Conservation (phyloP, 2,329 filamentous ascomycete genomes). For the Penicillium concentricum region DNA sequence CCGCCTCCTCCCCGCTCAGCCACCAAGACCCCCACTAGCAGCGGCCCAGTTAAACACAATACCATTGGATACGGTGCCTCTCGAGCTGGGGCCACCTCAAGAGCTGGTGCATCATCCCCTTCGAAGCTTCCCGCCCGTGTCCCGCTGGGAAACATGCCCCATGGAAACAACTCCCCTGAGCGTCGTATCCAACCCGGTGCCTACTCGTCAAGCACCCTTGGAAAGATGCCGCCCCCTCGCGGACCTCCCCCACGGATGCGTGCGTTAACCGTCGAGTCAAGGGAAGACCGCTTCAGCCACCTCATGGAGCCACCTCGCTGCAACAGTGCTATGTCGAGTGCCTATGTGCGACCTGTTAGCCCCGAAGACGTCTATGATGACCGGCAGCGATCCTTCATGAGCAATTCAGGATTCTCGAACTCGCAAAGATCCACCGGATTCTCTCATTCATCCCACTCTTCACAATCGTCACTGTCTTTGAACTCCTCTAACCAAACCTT, state of each 20-base stretch:
- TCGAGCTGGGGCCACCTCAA: constrained; percentile 32
- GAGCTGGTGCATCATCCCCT: constrained; percentile 43
- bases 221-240: constrained; percentile 51
- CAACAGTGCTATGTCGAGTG: constrained; percentile 49
- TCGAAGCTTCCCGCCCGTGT: constrained; percentile 51
- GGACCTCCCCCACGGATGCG: constrained; percentile 90
- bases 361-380: constrained; percentile 90
- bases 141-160: constrained; percentile 47
- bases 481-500: constrained; percentile 33
- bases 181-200: constrained; percentile 53
- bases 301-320: constrained; percentile 48
- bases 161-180: constrained; percentile 74
- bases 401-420: constrained; percentile 40
- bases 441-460: constrained; percentile 45
- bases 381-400: constrained; percentile 50
- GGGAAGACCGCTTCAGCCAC: constrained; percentile 36
- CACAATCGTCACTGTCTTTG: constrained; percentile 39
- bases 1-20: constrained; percentile 44
- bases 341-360: constrained; percentile 57
- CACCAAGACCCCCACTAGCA: constrained; percentile 49
- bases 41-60: constrained; percentile 42
- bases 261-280: constrained; percentile 64
- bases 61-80: constrained; percentile 29
- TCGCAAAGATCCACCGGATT: constrained; percentile 37
- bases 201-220: constrained; percentile 44